These are phyloP conservation scores for Colletotrichum tropicicola DNA, from an alignment of 2,329 filamentous ascomycete genomes.

Conservation along the genomic window DNA sequence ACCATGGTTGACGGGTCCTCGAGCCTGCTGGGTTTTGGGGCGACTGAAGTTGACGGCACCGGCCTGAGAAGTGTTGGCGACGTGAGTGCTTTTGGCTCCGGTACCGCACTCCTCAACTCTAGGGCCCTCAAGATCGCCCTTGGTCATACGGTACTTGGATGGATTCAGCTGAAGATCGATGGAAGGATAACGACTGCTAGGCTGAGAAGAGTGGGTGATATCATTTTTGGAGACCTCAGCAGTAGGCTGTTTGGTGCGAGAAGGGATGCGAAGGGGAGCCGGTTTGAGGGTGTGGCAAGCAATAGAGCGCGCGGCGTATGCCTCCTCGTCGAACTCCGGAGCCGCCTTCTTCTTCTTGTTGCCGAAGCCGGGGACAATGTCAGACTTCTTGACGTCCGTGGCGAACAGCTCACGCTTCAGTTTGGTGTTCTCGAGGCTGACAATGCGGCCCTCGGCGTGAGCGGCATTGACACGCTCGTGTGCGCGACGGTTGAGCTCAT, in stretches of 20 bases:
- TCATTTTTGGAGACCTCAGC: not conserved
- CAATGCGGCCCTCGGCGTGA: not conserved
- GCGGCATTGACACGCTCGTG: constrained; percentile 19
- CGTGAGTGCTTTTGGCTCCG: not conserved
- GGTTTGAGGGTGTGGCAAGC: constrained; percentile 30
- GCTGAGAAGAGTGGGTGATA: not conserved
- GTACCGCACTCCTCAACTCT: not conserved
- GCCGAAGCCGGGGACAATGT: constrained; percentile 6
- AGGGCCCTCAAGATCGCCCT: not conserved
- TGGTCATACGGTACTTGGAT: not conserved
- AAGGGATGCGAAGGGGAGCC: constrained; percentile 27
- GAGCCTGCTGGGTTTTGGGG: not conserved
- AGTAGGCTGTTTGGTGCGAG: not conserved
- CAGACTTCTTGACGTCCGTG: constrained; percentile 12
- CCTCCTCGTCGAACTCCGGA: constrained; percentile 8
- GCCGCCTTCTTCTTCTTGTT: not conserved
- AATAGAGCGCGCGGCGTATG: constrained; percentile 21
- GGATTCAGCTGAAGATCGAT: not conserved
- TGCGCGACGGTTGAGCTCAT: not conserved
- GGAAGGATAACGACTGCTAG: not conserved
- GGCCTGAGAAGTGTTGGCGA: not conserved
- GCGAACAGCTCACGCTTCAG: not conserved
- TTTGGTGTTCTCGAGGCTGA: constrained; percentile 11
- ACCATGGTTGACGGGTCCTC: not conserved
- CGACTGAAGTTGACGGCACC: constrained; percentile 21